These are phyloP conservation scores for Geoglossum cookeanum DNA, from an alignment of 2,329 filamentous ascomycete species.

Conservation along the genomic window DNA sequence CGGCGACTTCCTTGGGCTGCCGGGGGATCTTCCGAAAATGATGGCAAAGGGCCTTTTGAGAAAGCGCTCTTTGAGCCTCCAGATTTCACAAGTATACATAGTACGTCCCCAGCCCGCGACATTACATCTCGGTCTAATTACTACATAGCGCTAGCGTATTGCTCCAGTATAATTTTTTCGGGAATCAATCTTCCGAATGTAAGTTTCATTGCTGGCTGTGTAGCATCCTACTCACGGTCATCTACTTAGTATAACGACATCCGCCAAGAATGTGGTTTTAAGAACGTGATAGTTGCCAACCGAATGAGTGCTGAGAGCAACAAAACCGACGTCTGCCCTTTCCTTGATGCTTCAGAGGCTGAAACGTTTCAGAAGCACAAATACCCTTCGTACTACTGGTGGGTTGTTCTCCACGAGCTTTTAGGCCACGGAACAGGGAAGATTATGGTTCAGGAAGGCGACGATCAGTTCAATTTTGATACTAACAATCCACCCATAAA, in stretches of 20 bases:
- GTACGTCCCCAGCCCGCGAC: constrained; percentile 67
- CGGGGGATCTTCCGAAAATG: constrained; percentile 21
- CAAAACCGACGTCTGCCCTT: constrained; percentile 23
- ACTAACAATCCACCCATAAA: constrained; percentile 60
- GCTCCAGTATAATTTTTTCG: constrained; percentile 24
- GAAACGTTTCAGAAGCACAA: constrained; percentile 31
- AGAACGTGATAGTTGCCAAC: constrained; percentile 71
- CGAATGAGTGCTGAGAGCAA: constrained; percentile 58
- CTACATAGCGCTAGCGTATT: constrained; percentile 39
- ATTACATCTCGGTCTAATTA: constrained; percentile 42
- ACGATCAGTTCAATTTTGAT: constrained; percentile 79
- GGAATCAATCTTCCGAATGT: constrained; percentile 42
- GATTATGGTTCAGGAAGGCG: constrained; percentile 70
- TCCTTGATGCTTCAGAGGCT: constrained; percentile 24
- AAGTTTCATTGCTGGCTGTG: constrained; percentile 16
- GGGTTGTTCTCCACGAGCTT: constrained; percentile 88
- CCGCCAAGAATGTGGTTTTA: constrained; percentile 43
- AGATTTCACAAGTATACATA: constrained; percentile 67
- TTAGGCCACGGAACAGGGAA: constrained; percentile 82
- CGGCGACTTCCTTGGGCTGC: constrained; percentile 73
- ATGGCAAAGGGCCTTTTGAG: constrained; percentile 39
- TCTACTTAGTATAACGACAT: constrained; percentile 32
- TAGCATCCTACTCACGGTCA: background rate
- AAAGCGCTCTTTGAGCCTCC: constrained; percentile 92
- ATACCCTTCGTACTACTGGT: constrained; percentile 79